Conservation (phyloP, 2,329 filamentous ascomycete genomes). For the Ophiosphaerella herpotricha region DNA sequence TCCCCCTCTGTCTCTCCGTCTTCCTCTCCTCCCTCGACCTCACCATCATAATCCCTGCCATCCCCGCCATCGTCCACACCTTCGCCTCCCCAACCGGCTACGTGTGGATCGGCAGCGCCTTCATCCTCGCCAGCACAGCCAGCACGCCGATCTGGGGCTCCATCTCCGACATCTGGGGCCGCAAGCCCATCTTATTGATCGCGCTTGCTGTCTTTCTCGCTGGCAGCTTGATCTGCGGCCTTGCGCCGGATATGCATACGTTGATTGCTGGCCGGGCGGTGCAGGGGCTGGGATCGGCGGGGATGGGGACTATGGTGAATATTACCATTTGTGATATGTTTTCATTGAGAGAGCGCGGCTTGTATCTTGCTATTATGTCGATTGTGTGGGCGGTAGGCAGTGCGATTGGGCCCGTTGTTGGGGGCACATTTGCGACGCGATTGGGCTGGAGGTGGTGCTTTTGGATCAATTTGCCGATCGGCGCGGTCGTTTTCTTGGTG, state of each 20-base stretch:
- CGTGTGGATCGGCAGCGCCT: constrained; percentile 77
- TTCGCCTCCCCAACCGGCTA: constrained; percentile 72
- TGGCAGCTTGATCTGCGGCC: constrained; percentile 62
- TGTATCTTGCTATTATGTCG: constrained; percentile 58
- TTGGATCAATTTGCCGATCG: constrained; percentile 61
- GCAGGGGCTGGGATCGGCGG: constrained; percentile 66
- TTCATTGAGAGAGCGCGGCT: constrained; percentile 57
- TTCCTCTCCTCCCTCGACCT: constrained; percentile 52
- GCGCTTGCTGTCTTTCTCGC: constrained; percentile 63
- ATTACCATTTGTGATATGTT: constrained; percentile 70
- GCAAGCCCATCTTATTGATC: constrained; percentile 58
- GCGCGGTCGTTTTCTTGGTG: constrained; percentile 54
- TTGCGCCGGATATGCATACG: constrained; percentile 62
- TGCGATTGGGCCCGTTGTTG: constrained; percentile 58
- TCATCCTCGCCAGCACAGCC: constrained; percentile 71
- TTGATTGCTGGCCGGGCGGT: constrained; percentile 64
- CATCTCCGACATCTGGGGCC: constrained; percentile 62
- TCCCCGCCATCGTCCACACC: constrained; percentile 67
- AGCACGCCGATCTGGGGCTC: constrained; percentile 73
- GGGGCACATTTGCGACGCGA: constrained; percentile 55
- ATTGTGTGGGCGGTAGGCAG: constrained; percentile 61
- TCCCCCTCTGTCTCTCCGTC: constrained; percentile 37
- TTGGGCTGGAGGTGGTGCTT: constrained; percentile 60
- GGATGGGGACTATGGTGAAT: constrained; percentile 64
- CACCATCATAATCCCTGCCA: constrained; percentile 67